A percentile compares a stretch with the other conserved stretches of the same genome.
Conservation (phyloP, 106 monocot species). For the Agapanthus africanus region DNA sequence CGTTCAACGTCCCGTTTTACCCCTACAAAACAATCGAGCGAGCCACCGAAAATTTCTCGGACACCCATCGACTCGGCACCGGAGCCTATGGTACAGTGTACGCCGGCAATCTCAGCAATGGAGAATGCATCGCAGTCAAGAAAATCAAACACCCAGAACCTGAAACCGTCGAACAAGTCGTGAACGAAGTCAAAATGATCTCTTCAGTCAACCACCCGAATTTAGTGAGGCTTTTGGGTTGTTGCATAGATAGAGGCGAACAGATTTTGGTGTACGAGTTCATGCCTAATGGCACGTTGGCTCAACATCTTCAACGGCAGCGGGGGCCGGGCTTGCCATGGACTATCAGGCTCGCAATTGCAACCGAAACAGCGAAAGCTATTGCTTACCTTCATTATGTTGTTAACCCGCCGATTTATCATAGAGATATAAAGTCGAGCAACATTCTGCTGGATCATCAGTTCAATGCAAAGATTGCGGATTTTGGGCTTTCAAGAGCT, state of each 20-base stretch:
- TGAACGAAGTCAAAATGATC: conserved; percentile 76
- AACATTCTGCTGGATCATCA: conserved; percentile 71
- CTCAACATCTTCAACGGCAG: conserved; percentile 64
- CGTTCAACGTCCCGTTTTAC: conserved; percentile 50
- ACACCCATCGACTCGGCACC: conserved; percentile 43
- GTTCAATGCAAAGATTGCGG: conserved; percentile 66
- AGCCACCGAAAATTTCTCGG: conserved; percentile 56
- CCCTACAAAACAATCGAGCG: conserved; percentile 49
- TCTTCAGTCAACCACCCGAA: conserved; percentile 63
- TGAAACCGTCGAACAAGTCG: conserved; percentile 48
- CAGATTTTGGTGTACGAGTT: conserved; percentile 57
- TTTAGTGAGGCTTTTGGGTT: conserved; percentile 56
- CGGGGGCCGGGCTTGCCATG: conserved; percentile 44
- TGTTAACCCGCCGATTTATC: conserved; percentile 62
- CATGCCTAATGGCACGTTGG: conserved; percentile 66
- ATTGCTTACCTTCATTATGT: conserved; percentile 58
- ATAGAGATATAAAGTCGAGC: conserved; percentile 71
- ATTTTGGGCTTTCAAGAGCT: conserved; percentile 64
- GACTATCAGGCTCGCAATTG: conserved; percentile 59
- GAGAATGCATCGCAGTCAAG: conserved; percentile 46
- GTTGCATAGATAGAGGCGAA: conserved; percentile 59
- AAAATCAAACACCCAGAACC: conserved; percentile 35
- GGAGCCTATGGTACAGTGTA: conserved; percentile 73
- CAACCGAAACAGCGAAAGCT: conserved; percentile 56
- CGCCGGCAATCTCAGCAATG: conserved; percentile 39